A percentile compares a stretch with the other conserved stretches of the same genome.
Conservation (phyloP, 1,284 basidiomycete species). For the Hemileia vastatrix region DNA sequence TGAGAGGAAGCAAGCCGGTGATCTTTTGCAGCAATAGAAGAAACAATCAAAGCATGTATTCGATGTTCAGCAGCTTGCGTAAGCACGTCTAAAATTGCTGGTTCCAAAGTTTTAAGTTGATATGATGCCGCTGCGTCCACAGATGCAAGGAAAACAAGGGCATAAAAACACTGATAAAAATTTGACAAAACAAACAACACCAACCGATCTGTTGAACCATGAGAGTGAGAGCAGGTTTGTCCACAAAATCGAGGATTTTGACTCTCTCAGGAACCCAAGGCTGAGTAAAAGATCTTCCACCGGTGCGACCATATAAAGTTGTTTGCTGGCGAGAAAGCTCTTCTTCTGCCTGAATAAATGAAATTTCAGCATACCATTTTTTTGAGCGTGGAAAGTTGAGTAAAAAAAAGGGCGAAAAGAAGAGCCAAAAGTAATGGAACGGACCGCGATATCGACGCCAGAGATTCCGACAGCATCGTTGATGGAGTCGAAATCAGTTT, state of each 20-base stretch:
- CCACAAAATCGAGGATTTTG: constrained; percentile 11
- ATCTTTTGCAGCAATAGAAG: constrained; percentile 60
- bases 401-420: no score
- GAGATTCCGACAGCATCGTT: constrained; percentile 72
- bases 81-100: constrained; percentile 45
- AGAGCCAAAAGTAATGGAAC: constrained; percentile 28
- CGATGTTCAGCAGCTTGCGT: constrained; percentile 66
- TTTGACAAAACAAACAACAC: no score
- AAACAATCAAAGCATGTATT: constrained; percentile 59
- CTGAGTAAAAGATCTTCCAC: neutral
- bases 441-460: constrained; percentile 65
- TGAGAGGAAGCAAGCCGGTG: constrained; percentile 59
- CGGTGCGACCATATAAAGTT: neutral
- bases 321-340: constrained; percentile 23
- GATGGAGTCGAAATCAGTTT: constrained; percentile 47
- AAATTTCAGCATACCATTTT: neutral
- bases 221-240: constrained; percentile 6
- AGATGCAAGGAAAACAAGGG: neutral
- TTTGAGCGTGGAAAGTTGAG: no score
- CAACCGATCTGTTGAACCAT: constrained; percentile 20
- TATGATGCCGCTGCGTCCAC: constrained; percentile 30
- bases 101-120: constrained; percentile 36
- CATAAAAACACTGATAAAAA: no score
- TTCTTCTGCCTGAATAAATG: constrained; percentile 33
- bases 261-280: constrained; percentile 2